A percentile compares a stretch with the other conserved stretches of the same genome.
These are phyloP conservation scores for Penicillium odoratum DNA, from an alignment of 495 filamentous ascomycete genomes.

Conservation along the genomic window DNA sequence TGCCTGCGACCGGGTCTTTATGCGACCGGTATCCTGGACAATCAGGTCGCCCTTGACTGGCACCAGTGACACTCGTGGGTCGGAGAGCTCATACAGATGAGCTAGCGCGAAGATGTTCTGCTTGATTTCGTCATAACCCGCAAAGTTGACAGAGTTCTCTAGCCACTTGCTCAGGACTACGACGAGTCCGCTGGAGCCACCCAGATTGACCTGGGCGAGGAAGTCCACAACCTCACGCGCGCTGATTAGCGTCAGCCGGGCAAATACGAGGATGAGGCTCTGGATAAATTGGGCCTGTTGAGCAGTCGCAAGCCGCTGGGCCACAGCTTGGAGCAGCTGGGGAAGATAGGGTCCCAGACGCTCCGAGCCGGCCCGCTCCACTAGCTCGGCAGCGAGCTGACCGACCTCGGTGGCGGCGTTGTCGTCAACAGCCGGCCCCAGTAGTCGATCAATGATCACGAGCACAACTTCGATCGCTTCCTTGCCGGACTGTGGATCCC, in stretches of 20 bases:
- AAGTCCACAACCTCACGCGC: constrained; percentile 91
- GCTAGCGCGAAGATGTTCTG: constrained; percentile 94
- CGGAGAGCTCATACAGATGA: constrained; percentile 82
- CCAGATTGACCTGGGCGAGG: constrained; percentile 77
- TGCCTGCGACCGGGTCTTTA: constrained; percentile 88
- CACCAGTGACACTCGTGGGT: constrained; percentile 74
- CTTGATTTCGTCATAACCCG: constrained; percentile 93
- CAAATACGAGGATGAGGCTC: constrained; percentile 92
- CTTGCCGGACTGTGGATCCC: constrained; percentile 66
- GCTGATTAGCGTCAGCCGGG: constrained; percentile 77
- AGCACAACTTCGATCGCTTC: constrained; percentile 86
- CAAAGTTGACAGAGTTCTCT: constrained; percentile 93
- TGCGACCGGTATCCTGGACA: constrained; percentile 73
- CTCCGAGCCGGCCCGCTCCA: constrained; percentile 89
- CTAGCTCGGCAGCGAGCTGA: constrained; percentile 88
- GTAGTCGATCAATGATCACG: constrained; percentile 88
- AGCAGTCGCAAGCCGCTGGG: constrained; percentile 78
- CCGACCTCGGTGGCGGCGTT: constrained; percentile 94
- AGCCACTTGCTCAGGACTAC: constrained; percentile 94
- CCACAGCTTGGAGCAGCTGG: constrained; percentile 88
- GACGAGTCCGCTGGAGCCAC: constrained; percentile 69
- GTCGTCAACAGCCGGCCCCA: constrained; percentile 79
- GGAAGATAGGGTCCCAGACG: constrained; percentile 84
- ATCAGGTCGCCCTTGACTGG: constrained; percentile 91
- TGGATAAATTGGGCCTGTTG: constrained; percentile 83